phyloP scores from a whole-genome alignment of 768 basidiomycete genomes.

The Harrya chromipes region DNA sequence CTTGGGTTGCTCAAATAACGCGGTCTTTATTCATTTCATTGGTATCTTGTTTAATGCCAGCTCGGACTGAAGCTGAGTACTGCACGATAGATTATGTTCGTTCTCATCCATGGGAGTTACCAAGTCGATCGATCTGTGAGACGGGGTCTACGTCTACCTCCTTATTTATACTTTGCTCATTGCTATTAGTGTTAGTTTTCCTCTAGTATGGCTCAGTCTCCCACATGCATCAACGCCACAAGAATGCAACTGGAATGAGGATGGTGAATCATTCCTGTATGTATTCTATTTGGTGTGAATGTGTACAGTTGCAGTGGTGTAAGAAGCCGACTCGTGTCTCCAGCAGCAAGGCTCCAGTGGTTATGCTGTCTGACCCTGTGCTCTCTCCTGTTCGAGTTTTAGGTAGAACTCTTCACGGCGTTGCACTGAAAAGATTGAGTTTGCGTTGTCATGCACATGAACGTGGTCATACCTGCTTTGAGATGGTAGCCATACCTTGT shows the following conservation, averaged over 20 bases:
- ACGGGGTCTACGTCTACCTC: slow-evolving; percentile 8
- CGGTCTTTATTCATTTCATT: slow-evolving; percentile 7
- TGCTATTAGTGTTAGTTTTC: not conserved
- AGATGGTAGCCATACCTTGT: slow-evolving; percentile 81
- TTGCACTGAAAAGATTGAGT: slow-evolving; percentile 53
- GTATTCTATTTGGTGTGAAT: slow-evolving; percentile 11
- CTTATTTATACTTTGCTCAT: slow-evolving; percentile 28
- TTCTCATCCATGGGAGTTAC: not conserved
- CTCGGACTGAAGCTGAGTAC: not conserved
- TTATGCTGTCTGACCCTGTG: slow-evolving; percentile 16
- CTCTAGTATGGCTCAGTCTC: not conserved
- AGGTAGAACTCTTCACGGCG: slow-evolving; percentile 84
- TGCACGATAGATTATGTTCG: slow-evolving; percentile 11
- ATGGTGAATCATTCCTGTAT: too few species aligned
- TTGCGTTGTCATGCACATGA: slow-evolving; percentile 3
- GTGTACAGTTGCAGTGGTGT: slow-evolving; percentile 10
- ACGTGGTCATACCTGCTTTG: slow-evolving; percentile 55
- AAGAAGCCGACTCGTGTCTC: not conserved
- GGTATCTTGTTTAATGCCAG: slow-evolving; percentile 10
- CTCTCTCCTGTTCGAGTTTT: slow-evolving; percentile 67
- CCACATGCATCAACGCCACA: slow-evolving; percentile 10
- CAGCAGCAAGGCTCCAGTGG: too few species aligned
- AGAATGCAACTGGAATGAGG: slow-evolving; percentile 14
- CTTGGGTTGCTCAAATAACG: slow-evolving; percentile 51
- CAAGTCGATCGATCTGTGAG: not conserved